These are phyloP conservation scores for Erysimum cheiri DNA, from an alignment of 441 rosid genomes.

Conservation along the genomic window DNA sequence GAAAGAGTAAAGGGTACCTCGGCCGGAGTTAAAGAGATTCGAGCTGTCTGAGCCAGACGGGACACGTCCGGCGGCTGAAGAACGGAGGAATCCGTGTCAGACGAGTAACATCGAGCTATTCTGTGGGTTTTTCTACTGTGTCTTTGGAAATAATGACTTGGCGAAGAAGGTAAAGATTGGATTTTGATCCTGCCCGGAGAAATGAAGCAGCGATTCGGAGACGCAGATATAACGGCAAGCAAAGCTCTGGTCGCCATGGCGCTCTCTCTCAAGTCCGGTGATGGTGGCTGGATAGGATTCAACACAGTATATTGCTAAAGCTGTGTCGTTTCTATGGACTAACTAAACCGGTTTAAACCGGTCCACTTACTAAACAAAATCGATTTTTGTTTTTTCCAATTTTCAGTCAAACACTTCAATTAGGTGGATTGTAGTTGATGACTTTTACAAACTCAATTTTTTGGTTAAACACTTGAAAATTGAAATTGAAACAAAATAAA, in stretches of 20 bases:
- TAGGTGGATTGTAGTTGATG: background rate
- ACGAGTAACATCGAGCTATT: slow-evolving; percentile 37
- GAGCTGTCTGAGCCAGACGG: slow-evolving; percentile 77
- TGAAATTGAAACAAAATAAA: background rate
- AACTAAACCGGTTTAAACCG: slow-evolving; percentile 19
- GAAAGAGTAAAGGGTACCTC: slow-evolving; percentile 50
- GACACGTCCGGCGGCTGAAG: slow-evolving; percentile 60
- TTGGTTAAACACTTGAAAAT: background rate
- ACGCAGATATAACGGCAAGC: slow-evolving; percentile 24
- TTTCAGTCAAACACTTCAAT: background rate
- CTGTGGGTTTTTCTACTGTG: background rate
- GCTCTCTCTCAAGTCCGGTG: background rate
- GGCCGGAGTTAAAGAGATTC: slow-evolving; percentile 67
- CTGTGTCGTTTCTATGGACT: background rate
- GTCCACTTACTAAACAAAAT: background rate
- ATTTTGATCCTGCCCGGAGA: background rate
- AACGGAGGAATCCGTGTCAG: slow-evolving; percentile 30
- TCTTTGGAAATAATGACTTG: slow-evolving; percentile 13
- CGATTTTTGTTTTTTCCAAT: background rate
- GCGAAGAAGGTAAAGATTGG: slow-evolving; percentile 15
- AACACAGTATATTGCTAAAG: background rate
- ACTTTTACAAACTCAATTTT: background rate
- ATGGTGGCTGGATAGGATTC: slow-evolving; percentile 12
- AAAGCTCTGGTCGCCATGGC: slow-evolving; percentile 42
- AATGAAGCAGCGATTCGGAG: slow-evolving; percentile 16